Percentiles rank a stretch among this genome's conserved stretches.
Conservation (phyloP, 129 eudicot genomes). For the carrot (Daucus carota) region DNA sequence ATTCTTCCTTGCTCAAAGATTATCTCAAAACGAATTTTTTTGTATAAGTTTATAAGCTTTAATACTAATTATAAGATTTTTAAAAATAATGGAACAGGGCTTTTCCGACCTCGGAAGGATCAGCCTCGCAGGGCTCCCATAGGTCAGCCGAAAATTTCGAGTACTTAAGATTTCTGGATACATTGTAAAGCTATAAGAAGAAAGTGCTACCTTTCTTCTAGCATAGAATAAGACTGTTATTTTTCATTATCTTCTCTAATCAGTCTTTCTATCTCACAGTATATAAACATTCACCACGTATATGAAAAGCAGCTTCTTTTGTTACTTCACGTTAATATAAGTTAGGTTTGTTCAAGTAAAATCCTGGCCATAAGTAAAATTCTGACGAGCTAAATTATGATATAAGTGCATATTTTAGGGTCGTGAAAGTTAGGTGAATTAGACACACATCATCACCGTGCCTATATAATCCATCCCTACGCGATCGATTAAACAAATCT, state of each 20-base stretch:
- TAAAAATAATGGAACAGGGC: no score
- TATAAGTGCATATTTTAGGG: background rate
- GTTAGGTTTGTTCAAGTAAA: background rate
- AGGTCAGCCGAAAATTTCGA: background rate
- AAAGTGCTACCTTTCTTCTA: background rate
- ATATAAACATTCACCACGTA: constrained; percentile 5
- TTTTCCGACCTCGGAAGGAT: no score
- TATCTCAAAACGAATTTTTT: no score
- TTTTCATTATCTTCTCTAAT: background rate
- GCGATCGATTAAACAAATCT: background rate
- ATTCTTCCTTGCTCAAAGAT: no score
- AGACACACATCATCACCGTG: background rate
- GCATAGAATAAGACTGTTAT: background rate
- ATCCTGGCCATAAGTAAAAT: background rate
- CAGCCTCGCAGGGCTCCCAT: background rate
- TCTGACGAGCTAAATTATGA: background rate
- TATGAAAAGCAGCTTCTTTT: background rate
- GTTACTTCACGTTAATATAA: background rate
- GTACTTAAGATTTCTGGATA: background rate
- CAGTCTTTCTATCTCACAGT: background rate
- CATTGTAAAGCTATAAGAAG: background rate
- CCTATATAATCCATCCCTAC: constrained; percentile 1
- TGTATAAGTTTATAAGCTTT: no score
- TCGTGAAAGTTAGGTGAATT: constrained; percentile 11
- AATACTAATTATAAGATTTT: no score